phyloP scores from a whole-genome alignment of 2,329 filamentous ascomycete species.

The Colletotrichum sp. region DNA sequence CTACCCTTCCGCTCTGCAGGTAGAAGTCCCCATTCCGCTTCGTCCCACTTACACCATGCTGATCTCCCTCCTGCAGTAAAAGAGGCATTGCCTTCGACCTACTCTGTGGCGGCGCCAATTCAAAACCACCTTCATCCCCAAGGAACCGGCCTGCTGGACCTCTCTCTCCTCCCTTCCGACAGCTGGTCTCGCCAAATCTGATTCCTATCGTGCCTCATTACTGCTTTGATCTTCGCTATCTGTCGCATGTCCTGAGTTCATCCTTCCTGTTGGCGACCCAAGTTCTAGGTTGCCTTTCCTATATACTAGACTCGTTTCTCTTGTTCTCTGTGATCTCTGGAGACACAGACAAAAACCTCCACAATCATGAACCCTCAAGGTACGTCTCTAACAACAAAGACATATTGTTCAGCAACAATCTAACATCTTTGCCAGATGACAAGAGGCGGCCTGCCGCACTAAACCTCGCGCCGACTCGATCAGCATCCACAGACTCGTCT shows the following conservation, averaged over 20 bases:
- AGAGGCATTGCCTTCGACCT: conserved; percentile 4
- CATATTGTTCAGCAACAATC: neutral
- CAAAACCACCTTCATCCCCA: conserved; percentile 58
- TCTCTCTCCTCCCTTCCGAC: conserved; percentile 49
- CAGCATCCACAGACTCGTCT: conserved; percentile 54
- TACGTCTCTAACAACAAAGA: conserved; percentile 29
- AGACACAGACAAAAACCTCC: conserved; percentile 16
- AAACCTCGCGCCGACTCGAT: conserved; percentile 55
- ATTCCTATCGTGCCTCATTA: conserved; percentile 41
- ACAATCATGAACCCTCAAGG: conserved; percentile 44
- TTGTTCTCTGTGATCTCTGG: conserved; percentile 17
- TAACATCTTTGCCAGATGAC: conserved; percentile 49
- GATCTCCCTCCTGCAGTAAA: conserved; percentile 40
- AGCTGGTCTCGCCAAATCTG: conserved; percentile 61
- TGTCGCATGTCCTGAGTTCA: conserved; percentile 27
- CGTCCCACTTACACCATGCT: conserved; percentile 35
- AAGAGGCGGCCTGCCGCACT: conserved; percentile 63
- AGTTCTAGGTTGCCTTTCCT: conserved; percentile 23
- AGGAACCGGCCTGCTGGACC: conserved; percentile 35
- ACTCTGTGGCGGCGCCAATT: conserved; percentile 43
- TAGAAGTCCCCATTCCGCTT: conserved; percentile 40
- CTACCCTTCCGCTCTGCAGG: conserved; percentile 27
- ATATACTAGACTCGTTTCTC: neutral
- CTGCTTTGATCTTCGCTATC: conserved; percentile 32
- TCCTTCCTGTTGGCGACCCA: neutral